Evolutionary conservation across 768 basidiomycete species (phyloP).

Genomic region (Boletus rufocinnamomeus): DNA sequence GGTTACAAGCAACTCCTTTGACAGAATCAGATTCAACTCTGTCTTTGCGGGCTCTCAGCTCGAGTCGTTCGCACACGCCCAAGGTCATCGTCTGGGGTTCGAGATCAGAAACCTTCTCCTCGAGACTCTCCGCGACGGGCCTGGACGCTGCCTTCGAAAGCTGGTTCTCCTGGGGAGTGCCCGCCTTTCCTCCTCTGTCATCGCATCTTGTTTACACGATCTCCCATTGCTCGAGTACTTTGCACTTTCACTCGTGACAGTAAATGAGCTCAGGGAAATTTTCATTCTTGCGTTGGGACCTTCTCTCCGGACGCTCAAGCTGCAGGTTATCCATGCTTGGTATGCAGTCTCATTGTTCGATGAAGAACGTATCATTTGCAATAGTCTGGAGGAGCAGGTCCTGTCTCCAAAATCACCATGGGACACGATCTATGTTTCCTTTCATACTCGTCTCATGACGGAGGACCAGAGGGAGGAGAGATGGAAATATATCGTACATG

Average conservation of each 20-base stretch:
- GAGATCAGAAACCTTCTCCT: constrained; percentile 40
- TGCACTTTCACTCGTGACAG: constrained; percentile 38
- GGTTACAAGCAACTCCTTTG: constrained; percentile 39
- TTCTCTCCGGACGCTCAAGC: constrained; percentile 36
- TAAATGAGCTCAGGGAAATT: constrained; percentile 35
- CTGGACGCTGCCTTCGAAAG: constrained; percentile 27
- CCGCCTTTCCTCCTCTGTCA: constrained; percentile 31
- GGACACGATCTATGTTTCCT: constrained; percentile 19
- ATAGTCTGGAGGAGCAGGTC: constrained; percentile 32
- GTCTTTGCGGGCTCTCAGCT: constrained; percentile 35
- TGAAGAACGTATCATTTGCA: constrained; percentile 37
- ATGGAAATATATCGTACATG: constrained; percentile 30
- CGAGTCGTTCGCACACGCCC: constrained; percentile 38
- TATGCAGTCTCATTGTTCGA: constrained; percentile 31
- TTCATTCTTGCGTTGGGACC: constrained; percentile 36
- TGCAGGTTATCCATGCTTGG: constrained; percentile 39
- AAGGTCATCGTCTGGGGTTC: constrained; percentile 37
- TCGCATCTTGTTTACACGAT: constrained; percentile 33
- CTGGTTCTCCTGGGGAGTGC: constrained; percentile 40
- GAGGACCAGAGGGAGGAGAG: constrained; percentile 27
- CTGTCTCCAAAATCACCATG: constrained; percentile 8
- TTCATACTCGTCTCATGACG: constrained; percentile 20
- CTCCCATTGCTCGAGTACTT: constrained; percentile 37
- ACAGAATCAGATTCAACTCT: constrained; percentile 30
- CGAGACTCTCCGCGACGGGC: constrained; percentile 29